phyloP scores from a whole-genome alignment of 192 early-diverging fungal species.

The Spizellomyces punctatus region DNA sequence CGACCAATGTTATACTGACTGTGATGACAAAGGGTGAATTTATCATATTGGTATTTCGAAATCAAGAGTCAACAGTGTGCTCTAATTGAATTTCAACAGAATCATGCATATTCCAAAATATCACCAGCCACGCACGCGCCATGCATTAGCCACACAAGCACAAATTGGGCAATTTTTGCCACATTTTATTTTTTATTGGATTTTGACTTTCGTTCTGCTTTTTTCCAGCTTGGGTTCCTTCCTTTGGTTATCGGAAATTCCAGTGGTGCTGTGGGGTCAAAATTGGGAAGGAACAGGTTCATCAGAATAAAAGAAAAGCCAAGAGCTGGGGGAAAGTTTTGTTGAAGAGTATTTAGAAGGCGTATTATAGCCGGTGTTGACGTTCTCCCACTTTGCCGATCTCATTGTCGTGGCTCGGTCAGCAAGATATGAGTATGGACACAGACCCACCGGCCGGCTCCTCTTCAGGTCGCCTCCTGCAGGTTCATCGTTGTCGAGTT shows the following conservation, averaged over 20 bases:
- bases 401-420: not conserved
- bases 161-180: not conserved
- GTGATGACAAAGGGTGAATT: too few relatives aligned
- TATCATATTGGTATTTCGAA: too few relatives aligned
- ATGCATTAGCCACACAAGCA: too few relatives aligned
- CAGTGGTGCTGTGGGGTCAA: not conserved
- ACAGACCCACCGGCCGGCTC: not conserved
- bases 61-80: too few relatives aligned
- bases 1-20: too few relatives aligned
- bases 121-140: too few relatives aligned
- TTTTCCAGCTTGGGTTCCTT: not conserved
- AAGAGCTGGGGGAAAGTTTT: too few relatives aligned
- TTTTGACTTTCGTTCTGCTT: not conserved
- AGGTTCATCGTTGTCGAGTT: slow-evolving; percentile 65
- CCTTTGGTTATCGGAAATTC: not conserved
- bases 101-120: too few relatives aligned
- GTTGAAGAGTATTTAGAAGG: too few relatives aligned
- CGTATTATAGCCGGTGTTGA: too few relatives aligned
- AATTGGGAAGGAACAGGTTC: not conserved
- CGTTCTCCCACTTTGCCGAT: not conserved
- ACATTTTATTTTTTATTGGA: slow-evolving; percentile 5
- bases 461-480: not conserved
- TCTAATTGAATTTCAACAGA: too few relatives aligned
- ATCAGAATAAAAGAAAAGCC: too few relatives aligned
- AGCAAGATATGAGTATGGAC: not conserved